Evolutionary conservation across 495 filamentous ascomycete genomes (phyloP).

Genomic region (Neurospora sp.): DNA sequence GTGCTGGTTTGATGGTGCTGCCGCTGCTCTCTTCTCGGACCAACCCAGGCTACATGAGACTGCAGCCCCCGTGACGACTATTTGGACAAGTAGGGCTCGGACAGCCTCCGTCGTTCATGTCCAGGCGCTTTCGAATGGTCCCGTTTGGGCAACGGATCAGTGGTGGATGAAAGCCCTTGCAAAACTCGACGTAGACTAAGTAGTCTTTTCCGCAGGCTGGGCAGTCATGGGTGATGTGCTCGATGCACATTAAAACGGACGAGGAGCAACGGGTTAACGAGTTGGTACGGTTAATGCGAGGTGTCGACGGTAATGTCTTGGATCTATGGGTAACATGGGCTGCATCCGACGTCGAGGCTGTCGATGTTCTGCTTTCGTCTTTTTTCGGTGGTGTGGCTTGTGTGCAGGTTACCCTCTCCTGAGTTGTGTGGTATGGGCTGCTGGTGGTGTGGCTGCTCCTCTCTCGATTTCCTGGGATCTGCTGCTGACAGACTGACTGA

Average conservation of each 20-base stretch:
- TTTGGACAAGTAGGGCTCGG: constrained; percentile 41
- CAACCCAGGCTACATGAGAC: constrained; percentile 26
- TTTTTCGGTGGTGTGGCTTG: neutral
- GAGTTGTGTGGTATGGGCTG: neutral
- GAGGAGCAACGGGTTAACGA: neutral
- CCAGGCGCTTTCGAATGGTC: constrained; percentile 20
- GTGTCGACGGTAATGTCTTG: constrained; percentile 8
- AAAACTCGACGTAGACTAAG: constrained; percentile 41
- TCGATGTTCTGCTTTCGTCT: neutral
- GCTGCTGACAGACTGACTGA: neutral
- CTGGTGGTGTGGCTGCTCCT: neutral
- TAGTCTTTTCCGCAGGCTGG: constrained; percentile 44
- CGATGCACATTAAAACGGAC: constrained; percentile 39
- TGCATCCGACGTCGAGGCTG: neutral
- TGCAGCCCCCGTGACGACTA: constrained; percentile 37
- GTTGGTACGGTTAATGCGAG: constrained; percentile 5
- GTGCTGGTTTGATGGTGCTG: neutral
- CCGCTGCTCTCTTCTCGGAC: neutral
- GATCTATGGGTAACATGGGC: neutral
- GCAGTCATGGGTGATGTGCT: constrained; percentile 38
- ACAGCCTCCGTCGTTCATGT: constrained; percentile 39
- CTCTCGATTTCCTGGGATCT: neutral
- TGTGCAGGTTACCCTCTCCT: neutral
- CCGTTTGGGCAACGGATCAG: constrained; percentile 31
- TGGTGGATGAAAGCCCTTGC: constrained; percentile 35